phyloP scores from a whole-genome alignment of 2,329 filamentous ascomycete species.

The Phialemoniopsis sp. region DNA sequence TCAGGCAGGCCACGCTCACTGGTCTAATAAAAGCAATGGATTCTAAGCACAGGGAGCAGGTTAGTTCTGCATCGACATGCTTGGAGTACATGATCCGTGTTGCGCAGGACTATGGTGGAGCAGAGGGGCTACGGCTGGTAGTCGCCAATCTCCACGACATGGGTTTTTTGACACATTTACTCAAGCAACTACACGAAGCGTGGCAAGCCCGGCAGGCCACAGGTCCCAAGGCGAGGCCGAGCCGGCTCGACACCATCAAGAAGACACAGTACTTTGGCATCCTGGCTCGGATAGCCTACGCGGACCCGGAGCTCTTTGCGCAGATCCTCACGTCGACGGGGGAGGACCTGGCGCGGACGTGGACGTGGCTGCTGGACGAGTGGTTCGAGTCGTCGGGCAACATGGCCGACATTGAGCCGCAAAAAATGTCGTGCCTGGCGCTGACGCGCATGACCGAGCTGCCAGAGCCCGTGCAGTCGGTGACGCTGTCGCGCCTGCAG shows the following conservation, averaged over 20 bases:
- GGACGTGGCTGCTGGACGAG: constrained; percentile 55
- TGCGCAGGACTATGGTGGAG: constrained; percentile 58
- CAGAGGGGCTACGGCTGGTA: constrained; percentile 57
- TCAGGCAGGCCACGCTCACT: constrained; percentile 32
- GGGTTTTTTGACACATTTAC: constrained; percentile 58
- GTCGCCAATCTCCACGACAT: constrained; percentile 61
- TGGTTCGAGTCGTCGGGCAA: constrained; percentile 68
- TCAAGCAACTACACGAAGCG: constrained; percentile 63
- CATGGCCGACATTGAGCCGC: constrained; percentile 60
- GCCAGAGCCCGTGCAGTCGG: constrained; percentile 49
- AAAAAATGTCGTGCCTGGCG: constrained; percentile 70
- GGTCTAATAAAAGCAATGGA: constrained; percentile 46
- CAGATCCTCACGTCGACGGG: constrained; percentile 44
- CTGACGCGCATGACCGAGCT: constrained; percentile 69
- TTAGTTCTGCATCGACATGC: constrained; percentile 53
- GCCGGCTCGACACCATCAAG: constrained; percentile 68
- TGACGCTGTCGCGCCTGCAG: constrained; percentile 61
- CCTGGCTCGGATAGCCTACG: constrained; percentile 72
- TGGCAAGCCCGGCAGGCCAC: constrained; percentile 76
- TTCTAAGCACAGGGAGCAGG: constrained; percentile 52
- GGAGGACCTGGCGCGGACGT: constrained; percentile 41
- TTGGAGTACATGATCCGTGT: constrained; percentile 63
- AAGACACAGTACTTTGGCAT: constrained; percentile 85
- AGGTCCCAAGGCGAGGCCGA: constrained; percentile 69
- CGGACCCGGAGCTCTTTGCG: constrained; percentile 66